Evolutionary conservation across 2,329 filamentous ascomycete genomes (phyloP), one percentile per base, ranked within the genome.

Genomic region (Diplodia seriata): DNA sequence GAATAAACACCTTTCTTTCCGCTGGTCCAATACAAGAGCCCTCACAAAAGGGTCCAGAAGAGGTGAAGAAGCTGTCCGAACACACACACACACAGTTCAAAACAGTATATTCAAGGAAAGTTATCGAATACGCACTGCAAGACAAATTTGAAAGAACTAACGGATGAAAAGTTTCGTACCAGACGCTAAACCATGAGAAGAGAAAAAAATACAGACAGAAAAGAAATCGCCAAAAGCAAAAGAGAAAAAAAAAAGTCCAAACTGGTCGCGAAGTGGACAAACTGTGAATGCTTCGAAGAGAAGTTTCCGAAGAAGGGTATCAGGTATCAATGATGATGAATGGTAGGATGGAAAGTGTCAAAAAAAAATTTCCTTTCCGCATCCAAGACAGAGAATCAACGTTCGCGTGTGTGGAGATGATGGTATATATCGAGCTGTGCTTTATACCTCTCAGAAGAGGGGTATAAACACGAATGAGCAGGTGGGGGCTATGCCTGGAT

Each of bases 231-330:
- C 59, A 14, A 63, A 26, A 51, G 55, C 53, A 33, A 33, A 40
- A 15, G 4, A 50, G 36, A 11, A 61, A 33, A 40, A 23, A 50
- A 50, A 11, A 61, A 29, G 18, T 47, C 43, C 43, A 47, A 47
- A 47, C 43, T 20, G 20, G 43, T 47, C 53, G 29, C 18, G 29
- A 55, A 55, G 53, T 14, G 53, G n/a, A 53, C 38, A 59, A 29
- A 29, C 50, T 33, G 18, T 55, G 40, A 47, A 43, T 23, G 26
- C 43, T 40, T 43, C 56, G 56, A 62, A 50, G 26, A 12, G 20
- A 63, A 51, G 18, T 38, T 56, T 38, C 54, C 59, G 59, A 63
- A 63, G 59, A 63, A 63, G 59, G 59, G 59, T 63, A 66, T 66
- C 62, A 66, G 49, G 62, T 54, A 66, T 54, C 62, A 47, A 56